A percentile compares a stretch with the other conserved stretches of the same genome.
These are phyloP conservation scores for Ascochyta lentis DNA, from an alignment of 2,329 filamentous ascomycete species.

Conservation along the genomic window DNA sequence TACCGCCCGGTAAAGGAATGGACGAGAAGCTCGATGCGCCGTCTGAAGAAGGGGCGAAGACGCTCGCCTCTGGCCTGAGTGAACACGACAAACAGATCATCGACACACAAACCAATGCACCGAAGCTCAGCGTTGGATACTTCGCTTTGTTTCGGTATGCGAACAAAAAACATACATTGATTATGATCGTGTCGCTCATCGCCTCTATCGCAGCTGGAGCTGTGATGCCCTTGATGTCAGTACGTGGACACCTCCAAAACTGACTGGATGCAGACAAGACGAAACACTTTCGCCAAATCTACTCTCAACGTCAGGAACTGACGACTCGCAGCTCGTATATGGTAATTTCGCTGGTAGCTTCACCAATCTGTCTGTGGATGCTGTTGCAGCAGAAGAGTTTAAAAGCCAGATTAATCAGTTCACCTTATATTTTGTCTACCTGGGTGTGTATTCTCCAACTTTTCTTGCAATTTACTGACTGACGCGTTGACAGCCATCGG, in stretches of 20 bases:
- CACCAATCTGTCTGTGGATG: slow-evolving; percentile 44
- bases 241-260: slow-evolving; percentile 25
- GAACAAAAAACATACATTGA: slow-evolving; percentile 47
- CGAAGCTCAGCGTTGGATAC: slow-evolving; percentile 53
- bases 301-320: background rate
- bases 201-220: slow-evolving; percentile 76
- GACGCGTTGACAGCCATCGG: slow-evolving; percentile 30
- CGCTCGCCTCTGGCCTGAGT: slow-evolving; percentile 34
- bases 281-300: background rate
- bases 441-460: slow-evolving; percentile 49
- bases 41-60: slow-evolving; percentile 29
- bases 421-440: slow-evolving; percentile 50
- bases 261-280: background rate
- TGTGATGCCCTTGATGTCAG: slow-evolving; percentile 76
- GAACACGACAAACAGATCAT: slow-evolving; percentile 46
- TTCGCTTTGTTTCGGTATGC: slow-evolving; percentile 56
- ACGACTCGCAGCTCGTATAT: slow-evolving; percentile 41
- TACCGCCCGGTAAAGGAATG: slow-evolving; percentile 17
- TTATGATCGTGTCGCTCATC: slow-evolving; percentile 62
- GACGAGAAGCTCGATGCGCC: slow-evolving; percentile 35
- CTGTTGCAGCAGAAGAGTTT: slow-evolving; percentile 34
- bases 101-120: slow-evolving; percentile 51
- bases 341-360: slow-evolving; percentile 50
- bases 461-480: background rate
- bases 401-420: slow-evolving; percentile 39